phyloP scores from a whole-genome alignment of 2,329 filamentous ascomycete genomes.

The Epichloe amarillans region DNA sequence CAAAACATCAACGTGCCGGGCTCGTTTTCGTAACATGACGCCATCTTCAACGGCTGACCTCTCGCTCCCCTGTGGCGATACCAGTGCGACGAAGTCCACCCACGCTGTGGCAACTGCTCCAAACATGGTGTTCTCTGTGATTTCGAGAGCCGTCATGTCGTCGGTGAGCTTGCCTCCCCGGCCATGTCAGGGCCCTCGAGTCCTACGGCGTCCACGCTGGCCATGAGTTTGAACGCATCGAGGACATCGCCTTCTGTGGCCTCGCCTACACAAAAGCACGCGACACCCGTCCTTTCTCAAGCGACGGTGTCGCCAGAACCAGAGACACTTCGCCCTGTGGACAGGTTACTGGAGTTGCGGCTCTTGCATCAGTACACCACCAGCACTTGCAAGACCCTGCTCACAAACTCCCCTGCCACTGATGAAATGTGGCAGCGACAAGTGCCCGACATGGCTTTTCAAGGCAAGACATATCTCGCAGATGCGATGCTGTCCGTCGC shows the following conservation, averaged over 20 bases:
- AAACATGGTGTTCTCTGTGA: conserved; percentile 56
- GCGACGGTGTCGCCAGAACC: conserved; percentile 11
- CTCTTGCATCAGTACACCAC: conserved; percentile 53
- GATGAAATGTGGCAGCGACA: conserved; percentile 46
- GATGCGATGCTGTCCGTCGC: conserved; percentile 53
- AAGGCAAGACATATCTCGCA: conserved; percentile 42
- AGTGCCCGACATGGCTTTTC: conserved; percentile 48
- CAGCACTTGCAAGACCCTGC: conserved; percentile 45
- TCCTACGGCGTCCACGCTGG: conserved; percentile 8
- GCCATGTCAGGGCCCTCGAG: conserved; percentile 13
- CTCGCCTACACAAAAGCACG: conserved; percentile 22
- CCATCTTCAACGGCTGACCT: background rate
- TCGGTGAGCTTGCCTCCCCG: conserved; percentile 29
- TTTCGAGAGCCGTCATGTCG: conserved; percentile 40
- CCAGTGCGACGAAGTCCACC: conserved; percentile 53
- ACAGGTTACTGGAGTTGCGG: conserved; percentile 44
- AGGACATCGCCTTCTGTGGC: conserved; percentile 12
- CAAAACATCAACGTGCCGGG: too few species aligned
- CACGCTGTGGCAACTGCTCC: conserved; percentile 50
- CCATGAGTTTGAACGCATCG: background rate
- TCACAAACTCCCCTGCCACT: conserved; percentile 36
- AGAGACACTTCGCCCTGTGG: conserved; percentile 21
- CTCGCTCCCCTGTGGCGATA: background rate
- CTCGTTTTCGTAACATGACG: background rate
- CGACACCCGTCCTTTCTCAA: conserved; percentile 11